Evolutionary conservation across 169 alveolate genomes (phyloP).

Genomic region (Gregarina niphandrodes): DNA sequence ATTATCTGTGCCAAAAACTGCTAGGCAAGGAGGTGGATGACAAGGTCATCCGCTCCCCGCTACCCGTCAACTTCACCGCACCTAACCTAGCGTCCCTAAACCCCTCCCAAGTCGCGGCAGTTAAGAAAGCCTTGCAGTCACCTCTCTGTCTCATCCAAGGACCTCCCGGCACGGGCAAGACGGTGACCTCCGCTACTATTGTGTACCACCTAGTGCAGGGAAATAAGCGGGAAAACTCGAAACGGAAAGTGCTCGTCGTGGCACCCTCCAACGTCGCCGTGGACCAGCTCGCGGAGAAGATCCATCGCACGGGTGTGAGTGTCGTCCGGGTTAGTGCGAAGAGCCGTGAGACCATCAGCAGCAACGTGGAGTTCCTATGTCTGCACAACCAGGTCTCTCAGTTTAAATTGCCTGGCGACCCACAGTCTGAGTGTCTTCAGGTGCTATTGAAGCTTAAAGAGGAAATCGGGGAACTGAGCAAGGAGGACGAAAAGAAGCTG

Average conservation of each 20-base stretch:
- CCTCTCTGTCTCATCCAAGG: conserved; percentile 72
- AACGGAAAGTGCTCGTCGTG: conserved; percentile 41
- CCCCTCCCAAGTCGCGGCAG: conserved; percentile 63
- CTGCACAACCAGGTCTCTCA: conserved; percentile 51
- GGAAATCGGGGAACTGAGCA: conserved; percentile 46
- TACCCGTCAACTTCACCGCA: conserved; percentile 53
- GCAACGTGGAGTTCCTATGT: conserved; percentile 53
- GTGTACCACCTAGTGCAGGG: conserved; percentile 57
- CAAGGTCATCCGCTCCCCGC: conserved; percentile 13
- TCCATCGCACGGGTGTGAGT: conserved; percentile 66
- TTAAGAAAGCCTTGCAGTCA: conserved; percentile 54
- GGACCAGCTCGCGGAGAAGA: conserved; percentile 73
- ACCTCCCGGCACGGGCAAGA: conserved; percentile 93
- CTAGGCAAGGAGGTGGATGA: conserved; percentile 27
- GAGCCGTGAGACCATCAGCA: conserved; percentile 52
- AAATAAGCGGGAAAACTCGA: conserved; percentile 24
- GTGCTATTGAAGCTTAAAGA: conserved; percentile 35
- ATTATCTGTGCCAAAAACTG: conserved; percentile 31
- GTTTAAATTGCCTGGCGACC: conserved; percentile 2
- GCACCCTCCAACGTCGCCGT: conserved; percentile 86
- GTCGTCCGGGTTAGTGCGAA: conserved; percentile 47
- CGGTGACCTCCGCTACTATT: conserved; percentile 71
- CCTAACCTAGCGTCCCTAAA: conserved; percentile 69
- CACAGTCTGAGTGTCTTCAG: conserved; percentile 27
- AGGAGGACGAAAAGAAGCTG: conserved; percentile 48